Evolutionary conservation across 257 asterid species (phyloP).

Genomic region (Scutellaria barbata): DNA sequence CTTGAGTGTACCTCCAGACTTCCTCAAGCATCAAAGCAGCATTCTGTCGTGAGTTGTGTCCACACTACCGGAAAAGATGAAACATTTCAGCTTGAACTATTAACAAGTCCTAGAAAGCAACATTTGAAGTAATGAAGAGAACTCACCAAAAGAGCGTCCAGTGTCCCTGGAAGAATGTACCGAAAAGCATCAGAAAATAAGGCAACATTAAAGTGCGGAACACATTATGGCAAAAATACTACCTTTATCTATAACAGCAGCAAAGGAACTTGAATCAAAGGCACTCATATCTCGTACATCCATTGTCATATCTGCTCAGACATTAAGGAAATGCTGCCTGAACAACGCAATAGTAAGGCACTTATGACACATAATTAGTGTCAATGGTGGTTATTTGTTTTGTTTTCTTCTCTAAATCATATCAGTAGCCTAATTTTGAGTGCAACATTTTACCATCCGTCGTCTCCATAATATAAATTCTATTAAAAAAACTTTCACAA

Average conservation of each 20-base stretch:
- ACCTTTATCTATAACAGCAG: conserved; percentile 80
- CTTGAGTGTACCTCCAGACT: conserved; percentile 61
- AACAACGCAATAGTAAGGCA: conserved; percentile 11
- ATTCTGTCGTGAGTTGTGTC: conserved; percentile 62
- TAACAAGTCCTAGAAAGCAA: conserved; percentile 18
- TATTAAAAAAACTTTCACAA: background rate
- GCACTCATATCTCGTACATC: conserved; percentile 75
- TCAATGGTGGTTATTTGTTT: conserved; percentile 10
- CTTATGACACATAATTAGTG: background rate
- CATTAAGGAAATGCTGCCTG: conserved; percentile 42
- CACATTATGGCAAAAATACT: conserved; percentile 19
- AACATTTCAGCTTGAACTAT: conserved; percentile 25
- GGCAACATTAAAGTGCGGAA: conserved; percentile 23
- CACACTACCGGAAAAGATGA: conserved; percentile 53
- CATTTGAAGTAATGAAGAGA: conserved; percentile 15
- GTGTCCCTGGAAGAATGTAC: conserved; percentile 60
- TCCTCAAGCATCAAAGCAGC: conserved; percentile 76
- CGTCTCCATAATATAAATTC: background rate
- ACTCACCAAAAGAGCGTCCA: conserved; percentile 84
- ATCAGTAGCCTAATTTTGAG: conserved; percentile 1
- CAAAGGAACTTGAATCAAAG: conserved; percentile 53
- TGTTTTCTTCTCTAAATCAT: conserved; percentile 19
- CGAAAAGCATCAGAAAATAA: conserved; percentile 47
- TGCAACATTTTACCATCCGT: background rate
- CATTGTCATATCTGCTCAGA: conserved; percentile 60